These are phyloP conservation scores for Bruguiera sexangula DNA, from an alignment of 345 rosid genomes.

Conservation along the genomic window DNA sequence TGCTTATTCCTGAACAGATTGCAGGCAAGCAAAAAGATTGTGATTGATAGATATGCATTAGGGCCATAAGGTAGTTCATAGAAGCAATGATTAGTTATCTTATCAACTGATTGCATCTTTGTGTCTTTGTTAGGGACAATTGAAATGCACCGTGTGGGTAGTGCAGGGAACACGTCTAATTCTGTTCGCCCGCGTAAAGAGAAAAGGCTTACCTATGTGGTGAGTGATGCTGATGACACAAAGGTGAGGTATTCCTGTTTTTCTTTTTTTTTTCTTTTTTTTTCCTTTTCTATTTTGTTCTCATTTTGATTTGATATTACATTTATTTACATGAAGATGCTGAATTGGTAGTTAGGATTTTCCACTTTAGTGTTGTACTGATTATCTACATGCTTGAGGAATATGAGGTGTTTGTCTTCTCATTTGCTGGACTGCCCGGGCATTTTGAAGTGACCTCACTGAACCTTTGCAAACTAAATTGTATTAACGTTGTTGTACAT, in stretches of 20 bases:
- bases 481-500: background rate
- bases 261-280: background rate
- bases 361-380: background rate
- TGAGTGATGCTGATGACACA: slow-evolving; percentile 71
- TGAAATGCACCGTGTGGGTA: slow-evolving; percentile 99
- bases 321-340: background rate
- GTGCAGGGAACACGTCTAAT: slow-evolving; percentile 86
- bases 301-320: background rate
- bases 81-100: background rate
- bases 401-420: background rate
- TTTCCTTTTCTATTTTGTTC: background rate
- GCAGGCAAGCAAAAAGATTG: too few relatives aligned
- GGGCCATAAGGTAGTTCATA: too few relatives aligned
- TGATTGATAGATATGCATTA: too few relatives aligned
- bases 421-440: background rate
- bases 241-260: slow-evolving; percentile 45
- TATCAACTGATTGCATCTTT: slow-evolving; percentile 7
- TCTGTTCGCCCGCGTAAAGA: slow-evolving; percentile 95
- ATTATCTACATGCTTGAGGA: background rate
- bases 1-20: too few relatives aligned
- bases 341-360: background rate
- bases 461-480: too few relatives aligned
- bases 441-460: too few relatives aligned
- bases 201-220: slow-evolving; percentile 87
- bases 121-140: slow-evolving; percentile 32